Percentiles rank a stretch among this genome's conserved stretches.
phyloP scores from a whole-genome alignment of 2,329 filamentous ascomycete genomes.

The Exophiala alcalophila region DNA sequence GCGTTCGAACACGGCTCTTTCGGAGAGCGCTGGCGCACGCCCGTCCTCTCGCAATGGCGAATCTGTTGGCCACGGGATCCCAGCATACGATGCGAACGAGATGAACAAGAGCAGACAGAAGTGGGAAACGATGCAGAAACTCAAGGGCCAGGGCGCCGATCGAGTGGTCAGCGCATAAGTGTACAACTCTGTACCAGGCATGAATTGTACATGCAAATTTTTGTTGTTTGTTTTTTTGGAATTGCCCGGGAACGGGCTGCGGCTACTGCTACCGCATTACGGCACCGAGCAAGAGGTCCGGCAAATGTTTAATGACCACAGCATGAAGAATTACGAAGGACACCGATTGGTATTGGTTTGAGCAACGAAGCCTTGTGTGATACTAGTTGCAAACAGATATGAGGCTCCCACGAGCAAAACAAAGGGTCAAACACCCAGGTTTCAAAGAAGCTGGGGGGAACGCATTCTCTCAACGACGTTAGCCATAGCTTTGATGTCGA shows the following conservation, averaged over 20 bases:
- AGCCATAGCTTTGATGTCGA: conserved; percentile 1
- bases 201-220: no score
- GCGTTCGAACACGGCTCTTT: conserved; percentile 35
- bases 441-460: no score
- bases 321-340: conserved; percentile 18
- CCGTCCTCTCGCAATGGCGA: conserved; percentile 34
- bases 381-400: conserved; percentile 14
- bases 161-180: conserved; percentile 14
- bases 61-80: conserved; percentile 22
- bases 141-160: conserved; percentile 10
- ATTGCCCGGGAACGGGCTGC: conserved; percentile 16
- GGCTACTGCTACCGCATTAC: conserved; percentile 27
- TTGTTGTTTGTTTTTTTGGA: conserved; percentile 17
- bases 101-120: conserved; percentile 48
- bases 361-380: conserved; percentile 11
- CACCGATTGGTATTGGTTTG: conserved; percentile 6
- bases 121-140: conserved; percentile 44
- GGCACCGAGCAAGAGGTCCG: conserved; percentile 6
- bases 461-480: conserved; percentile 1
- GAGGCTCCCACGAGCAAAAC: conserved; percentile 24
- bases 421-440: neutral
- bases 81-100: conserved; percentile 50
- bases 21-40: conserved; percentile 32
- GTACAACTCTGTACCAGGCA: conserved; percentile 17
- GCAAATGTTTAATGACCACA: conserved; percentile 24